Base-by-base conservation (phyloP, 441 rosid species). In the Gossypium armourianum region DNA sequence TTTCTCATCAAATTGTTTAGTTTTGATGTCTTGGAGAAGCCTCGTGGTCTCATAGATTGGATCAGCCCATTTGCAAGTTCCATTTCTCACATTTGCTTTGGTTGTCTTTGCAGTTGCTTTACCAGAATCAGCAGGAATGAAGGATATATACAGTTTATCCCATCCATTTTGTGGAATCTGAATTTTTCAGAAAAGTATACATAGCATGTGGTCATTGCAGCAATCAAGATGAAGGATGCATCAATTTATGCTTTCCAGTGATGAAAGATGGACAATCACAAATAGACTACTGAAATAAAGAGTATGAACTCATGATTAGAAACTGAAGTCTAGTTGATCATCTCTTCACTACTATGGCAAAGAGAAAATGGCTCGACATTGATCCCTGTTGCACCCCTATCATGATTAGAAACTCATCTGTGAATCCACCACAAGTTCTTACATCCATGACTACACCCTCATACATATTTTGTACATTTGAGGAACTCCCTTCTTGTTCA, bases 11-110 rank as follows among this genome's bases (percentile, higher is more conserved):
- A 77, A 95, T 65, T 83, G 91, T 80, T 86, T 95, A 70, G 91
- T 92, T 83, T 82, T 87, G 60, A 82, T 77, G 75, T 95, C 97
- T 79, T 87, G 98, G 70, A 95, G 95, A 77, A 95, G 95, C 79
- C 97, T 86, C 6, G 99, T 92, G 49, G 96, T 88, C 82, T 95
- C 99, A 66, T 95, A 95, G 79, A 95, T 92, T 3, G 99, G 98
- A 89, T 95, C 99, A 15, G 80, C 95, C 99, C 99, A 95, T 77
- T 95, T 95, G 86, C 99, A 95, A 54, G 90, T 84, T 78, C 98
- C 96, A 68, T 92, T 95, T 82, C 99, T 89, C 67, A 95, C 98
- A 86, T 82, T 90, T 66, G 97, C 96, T 83, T 95, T 95, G 29
- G 92, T 89, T 52, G 99, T 95, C 85, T 95, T 95, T 32, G 93